Conservation (phyloP, 495 filamentous ascomycete genomes). For the Aspergillus sclerotioniger region DNA sequence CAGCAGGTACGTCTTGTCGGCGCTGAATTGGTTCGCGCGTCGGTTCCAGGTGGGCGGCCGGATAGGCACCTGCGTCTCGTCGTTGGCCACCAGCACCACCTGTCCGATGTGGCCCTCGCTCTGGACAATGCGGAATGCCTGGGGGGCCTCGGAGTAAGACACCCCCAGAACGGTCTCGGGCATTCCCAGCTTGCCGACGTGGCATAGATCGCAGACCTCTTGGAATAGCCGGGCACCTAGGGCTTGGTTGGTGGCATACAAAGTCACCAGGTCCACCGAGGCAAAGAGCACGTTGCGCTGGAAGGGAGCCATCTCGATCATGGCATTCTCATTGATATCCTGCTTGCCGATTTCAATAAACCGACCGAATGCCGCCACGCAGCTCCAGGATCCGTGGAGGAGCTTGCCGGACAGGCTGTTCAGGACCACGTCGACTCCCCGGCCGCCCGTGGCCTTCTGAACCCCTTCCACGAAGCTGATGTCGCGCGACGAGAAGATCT, state of each 20-base stretch:
- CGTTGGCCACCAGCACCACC: neutral
- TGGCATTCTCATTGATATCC: neutral
- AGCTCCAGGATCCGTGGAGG: no score
- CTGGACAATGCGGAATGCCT: no score
- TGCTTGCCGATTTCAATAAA: conserved; percentile 7
- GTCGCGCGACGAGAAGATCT: neutral
- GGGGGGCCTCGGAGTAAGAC: no score
- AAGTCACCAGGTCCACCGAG: neutral
- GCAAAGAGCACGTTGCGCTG: neutral
- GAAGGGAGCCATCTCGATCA: conserved; percentile 1
- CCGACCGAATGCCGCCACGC: neutral
- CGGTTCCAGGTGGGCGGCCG: neutral
- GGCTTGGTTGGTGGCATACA: neutral
- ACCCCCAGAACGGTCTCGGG: neutral
- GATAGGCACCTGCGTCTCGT: neutral
- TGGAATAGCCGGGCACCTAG: neutral
- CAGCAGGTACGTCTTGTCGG: conserved; percentile 33
- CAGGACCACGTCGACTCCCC: no score
- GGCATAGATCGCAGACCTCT: neutral
- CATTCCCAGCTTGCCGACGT: neutral
- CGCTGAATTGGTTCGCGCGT: conserved; percentile 5
- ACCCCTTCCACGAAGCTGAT: no score
- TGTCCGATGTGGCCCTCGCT: neutral
- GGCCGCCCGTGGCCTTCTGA: no score
- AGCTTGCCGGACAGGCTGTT: no score